These are phyloP conservation scores for Seminavis robusta DNA, from an alignment of 108 stramenopile species.

Conservation along the genomic window DNA sequence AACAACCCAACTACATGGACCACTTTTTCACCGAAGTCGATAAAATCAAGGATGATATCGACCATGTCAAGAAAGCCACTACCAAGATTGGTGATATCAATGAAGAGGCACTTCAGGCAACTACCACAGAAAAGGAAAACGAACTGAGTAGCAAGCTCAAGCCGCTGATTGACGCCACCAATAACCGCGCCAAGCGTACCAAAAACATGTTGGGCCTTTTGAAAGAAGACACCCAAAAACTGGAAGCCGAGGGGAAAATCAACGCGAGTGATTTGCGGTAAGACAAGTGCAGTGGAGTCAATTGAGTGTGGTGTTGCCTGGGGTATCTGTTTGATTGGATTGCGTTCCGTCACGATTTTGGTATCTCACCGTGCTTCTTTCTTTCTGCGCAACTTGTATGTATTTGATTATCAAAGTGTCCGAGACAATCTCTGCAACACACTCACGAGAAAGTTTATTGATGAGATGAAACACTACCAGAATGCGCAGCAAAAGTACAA, in stretches of 20 bases:
- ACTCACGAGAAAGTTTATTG: conserved; percentile 93
- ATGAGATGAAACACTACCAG: conserved; percentile 96
- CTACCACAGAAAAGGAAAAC: conserved; percentile 63
- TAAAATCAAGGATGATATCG: conserved; percentile 69
- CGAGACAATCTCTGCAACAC: conserved; percentile 92
- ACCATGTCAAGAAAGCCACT: conserved; percentile 53
- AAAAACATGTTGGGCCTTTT: conserved; percentile 67
- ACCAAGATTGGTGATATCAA: conserved; percentile 57
- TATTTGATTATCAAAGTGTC: conserved; percentile 29
- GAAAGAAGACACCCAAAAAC: conserved; percentile 74
- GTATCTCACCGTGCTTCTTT: conserved; percentile 1
- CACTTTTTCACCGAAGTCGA: conserved; percentile 76
- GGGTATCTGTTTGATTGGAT: too few relatives aligned
- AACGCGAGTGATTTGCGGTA: conserved; percentile 57
- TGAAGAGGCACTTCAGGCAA: conserved; percentile 67
- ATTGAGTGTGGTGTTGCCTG: too few relatives aligned
- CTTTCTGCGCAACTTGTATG: neutral
- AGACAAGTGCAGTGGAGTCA: too few relatives aligned
- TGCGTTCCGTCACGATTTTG: neutral
- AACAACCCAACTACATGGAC: conserved; percentile 56
- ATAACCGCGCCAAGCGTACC: conserved; percentile 67
- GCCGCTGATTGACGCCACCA: conserved; percentile 61
- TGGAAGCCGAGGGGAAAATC: conserved; percentile 43
- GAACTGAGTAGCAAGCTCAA: conserved; percentile 55
- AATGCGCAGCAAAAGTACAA: conserved; percentile 93